phyloP scores from a whole-genome alignment of 371 early-diverging fungal species.

The Saksenaea oblongispora region DNA sequence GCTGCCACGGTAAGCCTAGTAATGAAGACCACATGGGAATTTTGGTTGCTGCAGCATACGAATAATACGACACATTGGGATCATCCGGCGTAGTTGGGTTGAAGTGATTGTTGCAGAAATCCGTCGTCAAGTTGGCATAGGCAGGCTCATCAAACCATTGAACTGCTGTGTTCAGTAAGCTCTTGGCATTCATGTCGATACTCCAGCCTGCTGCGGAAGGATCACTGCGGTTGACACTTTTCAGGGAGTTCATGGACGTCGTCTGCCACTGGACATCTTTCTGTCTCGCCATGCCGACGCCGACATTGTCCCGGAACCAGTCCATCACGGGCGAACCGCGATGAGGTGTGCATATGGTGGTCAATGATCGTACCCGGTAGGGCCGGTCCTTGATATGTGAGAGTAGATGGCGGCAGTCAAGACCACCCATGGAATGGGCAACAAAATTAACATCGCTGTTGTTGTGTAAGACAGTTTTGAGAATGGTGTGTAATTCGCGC shows the following conservation, averaged over 20 bases:
- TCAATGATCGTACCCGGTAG: constrained; percentile 74
- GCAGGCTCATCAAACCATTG: constrained; percentile 76
- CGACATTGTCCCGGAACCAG: constrained; percentile 82
- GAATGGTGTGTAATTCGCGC: constrained; percentile 60
- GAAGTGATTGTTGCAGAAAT: constrained; percentile 74
- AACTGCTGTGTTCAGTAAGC: background rate
- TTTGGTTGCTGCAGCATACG: constrained; percentile 69
- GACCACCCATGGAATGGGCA: constrained; percentile 86
- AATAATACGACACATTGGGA: constrained; percentile 72
- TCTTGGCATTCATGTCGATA: background rate
- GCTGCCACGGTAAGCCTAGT: constrained; percentile 63
- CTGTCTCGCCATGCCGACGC: constrained; percentile 40
- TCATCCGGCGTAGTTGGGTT: constrained; percentile 81
- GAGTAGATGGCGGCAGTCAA: constrained; percentile 86
- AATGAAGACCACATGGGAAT: constrained; percentile 48
- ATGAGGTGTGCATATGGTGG: constrained; percentile 92
- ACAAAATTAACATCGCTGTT: constrained; percentile 69
- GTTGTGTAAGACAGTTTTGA: constrained; percentile 47
- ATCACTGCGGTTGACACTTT: background rate
- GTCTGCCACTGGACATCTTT: background rate
- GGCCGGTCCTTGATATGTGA: constrained; percentile 67
- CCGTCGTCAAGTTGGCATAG: constrained; percentile 80
- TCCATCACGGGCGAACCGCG: constrained; percentile 91
- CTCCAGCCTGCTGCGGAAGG: background rate
- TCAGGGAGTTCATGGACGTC: constrained; percentile 5